Evolutionary conservation across 78 protist genomes (phyloP).

Genomic region (Cavenderia fasciculata): DNA sequence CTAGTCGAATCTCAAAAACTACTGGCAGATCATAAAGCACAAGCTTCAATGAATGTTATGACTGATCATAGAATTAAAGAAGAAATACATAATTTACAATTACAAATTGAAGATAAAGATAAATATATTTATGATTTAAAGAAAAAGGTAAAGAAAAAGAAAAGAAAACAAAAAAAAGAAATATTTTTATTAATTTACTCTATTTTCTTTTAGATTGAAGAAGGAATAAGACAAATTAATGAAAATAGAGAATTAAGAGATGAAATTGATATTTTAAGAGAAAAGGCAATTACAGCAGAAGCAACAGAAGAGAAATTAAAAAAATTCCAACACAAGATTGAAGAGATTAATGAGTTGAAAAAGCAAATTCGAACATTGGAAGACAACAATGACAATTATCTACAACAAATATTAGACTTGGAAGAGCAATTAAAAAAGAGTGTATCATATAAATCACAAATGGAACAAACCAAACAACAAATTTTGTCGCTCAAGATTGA

Average conservation of each 20-base stretch:
- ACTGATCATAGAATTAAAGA: constrained; percentile 27
- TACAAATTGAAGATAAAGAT: constrained; percentile 56
- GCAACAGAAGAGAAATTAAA: constrained; percentile 57
- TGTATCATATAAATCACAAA: constrained; percentile 20
- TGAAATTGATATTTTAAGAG: constrained; percentile 73
- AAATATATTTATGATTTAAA: constrained; percentile 34
- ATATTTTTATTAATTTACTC: too few relatives aligned
- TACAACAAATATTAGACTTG: constrained; percentile 51
- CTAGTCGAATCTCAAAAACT: constrained; percentile 21
- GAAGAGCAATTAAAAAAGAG: constrained; percentile 56
- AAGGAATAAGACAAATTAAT: background rate
- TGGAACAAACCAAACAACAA: constrained; percentile 42
- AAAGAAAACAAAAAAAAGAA: too few relatives aligned
- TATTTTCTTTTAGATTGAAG: constrained; percentile 27
- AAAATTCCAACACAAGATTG: constrained; percentile 62
- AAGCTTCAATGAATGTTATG: constrained; percentile 24
- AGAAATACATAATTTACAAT: constrained; percentile 42
- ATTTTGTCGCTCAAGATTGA: constrained; percentile 44
- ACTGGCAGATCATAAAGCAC: constrained; percentile 24
- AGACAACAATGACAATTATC: constrained; percentile 56
- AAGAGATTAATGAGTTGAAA: constrained; percentile 47
- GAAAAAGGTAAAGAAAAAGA: background rate
- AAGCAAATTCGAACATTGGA: constrained; percentile 41
- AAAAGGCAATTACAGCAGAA: constrained; percentile 41
- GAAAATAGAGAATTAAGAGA: constrained; percentile 60